Base-by-base conservation (phyloP, 106 monocot species). In the Vanilla planifolia region DNA sequence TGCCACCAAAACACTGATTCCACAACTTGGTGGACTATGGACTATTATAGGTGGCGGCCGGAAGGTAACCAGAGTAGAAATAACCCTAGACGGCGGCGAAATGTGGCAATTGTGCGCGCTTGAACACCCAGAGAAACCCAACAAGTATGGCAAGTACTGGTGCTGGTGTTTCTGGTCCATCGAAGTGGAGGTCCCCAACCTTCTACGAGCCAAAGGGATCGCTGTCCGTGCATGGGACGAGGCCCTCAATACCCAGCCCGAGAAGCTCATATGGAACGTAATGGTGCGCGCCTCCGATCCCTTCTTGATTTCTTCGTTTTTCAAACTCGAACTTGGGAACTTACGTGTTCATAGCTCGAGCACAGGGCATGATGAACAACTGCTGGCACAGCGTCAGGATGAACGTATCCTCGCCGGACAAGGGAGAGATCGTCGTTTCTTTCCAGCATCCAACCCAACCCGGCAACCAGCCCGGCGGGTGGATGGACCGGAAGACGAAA, bases 281-380 rank as follows among this genome's bases (percentile, higher is more conserved):
- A 91, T 85, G 87, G 95, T 95, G 64, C 47, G 42, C 22, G 3
- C 3, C 53, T 14, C 15, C 16, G 6, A n/a, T 15, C 30, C n/a
- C 32, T 10, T 23, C n/a, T n/a, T n/a, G n/a, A n/a, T n/a, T n/a
- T n/a, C 32, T 4, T 1, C 40, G 9, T 3, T 15, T 53, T 53
- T 27, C 8, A 53, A 53, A 27, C 24, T 36, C 21, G 23, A 4
- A 10, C 8, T n/a, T n/a, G n/a, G n/a, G n/a, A n/a, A n/a, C n/a
- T n/a, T n/a, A n/a, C 24, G 15, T 19, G 32, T 17, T 5, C 28
- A 17, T 33, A 33, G 56, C 29, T 10, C n/a, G n/a, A 17, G 6
- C 75, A 29, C 83, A 96, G 95, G 96, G 96, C 5, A 98, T 98
- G 96, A 91, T 98, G 96, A 98, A 98, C 81, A 91, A 98, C 65